Percentiles rank a stretch among this genome's conserved stretches.
phyloP scores from a whole-genome alignment of 2,329 filamentous ascomycete species.

The Fusarium continuum region DNA sequence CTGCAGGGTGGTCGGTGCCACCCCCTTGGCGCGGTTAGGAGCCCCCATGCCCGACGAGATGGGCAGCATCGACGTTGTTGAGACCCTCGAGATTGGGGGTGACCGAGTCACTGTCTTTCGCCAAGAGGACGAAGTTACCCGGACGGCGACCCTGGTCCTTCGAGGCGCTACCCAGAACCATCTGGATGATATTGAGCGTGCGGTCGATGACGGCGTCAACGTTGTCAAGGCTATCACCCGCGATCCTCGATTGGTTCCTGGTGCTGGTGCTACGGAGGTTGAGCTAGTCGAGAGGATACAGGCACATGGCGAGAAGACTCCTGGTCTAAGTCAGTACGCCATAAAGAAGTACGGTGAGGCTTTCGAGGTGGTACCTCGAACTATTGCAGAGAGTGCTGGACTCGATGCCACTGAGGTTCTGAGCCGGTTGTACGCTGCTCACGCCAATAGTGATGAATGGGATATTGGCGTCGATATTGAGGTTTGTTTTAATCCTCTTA shows the following conservation, averaged over 20 bases:
- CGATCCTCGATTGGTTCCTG: constrained; percentile 89
- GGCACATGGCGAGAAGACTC: constrained; percentile 89
- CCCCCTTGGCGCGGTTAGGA: constrained; percentile 92
- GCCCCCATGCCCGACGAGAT: constrained; percentile 99
- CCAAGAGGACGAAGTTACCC: constrained; percentile 91
- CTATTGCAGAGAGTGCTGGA: constrained; percentile 92
- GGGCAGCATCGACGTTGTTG: constrained; percentile 92
- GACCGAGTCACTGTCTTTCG: constrained; percentile 98
- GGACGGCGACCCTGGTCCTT: constrained; percentile 93
- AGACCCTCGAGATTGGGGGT: constrained; percentile 96
- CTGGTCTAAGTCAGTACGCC: constrained; percentile 91
- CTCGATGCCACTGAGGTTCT: constrained; percentile 97
- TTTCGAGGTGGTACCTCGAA: constrained; percentile 95
- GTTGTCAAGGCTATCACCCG: constrained; percentile 98
- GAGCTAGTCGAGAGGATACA: constrained; percentile 93
- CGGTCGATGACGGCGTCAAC: constrained; percentile 97
- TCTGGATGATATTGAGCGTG: constrained; percentile 94
- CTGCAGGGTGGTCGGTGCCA: constrained; percentile 95
- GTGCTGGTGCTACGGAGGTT: constrained; percentile 93
- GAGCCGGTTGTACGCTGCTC: constrained; percentile 89
- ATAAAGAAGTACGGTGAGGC: constrained; percentile 98
- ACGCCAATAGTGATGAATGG: constrained; percentile 88
- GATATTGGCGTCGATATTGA: constrained; percentile 95
- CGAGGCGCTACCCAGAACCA: constrained; percentile 98
- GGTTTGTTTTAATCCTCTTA: constrained; percentile 53